Conservation (phyloP, 306 rosid species). For the Cucurbita argyrosperma region DNA sequence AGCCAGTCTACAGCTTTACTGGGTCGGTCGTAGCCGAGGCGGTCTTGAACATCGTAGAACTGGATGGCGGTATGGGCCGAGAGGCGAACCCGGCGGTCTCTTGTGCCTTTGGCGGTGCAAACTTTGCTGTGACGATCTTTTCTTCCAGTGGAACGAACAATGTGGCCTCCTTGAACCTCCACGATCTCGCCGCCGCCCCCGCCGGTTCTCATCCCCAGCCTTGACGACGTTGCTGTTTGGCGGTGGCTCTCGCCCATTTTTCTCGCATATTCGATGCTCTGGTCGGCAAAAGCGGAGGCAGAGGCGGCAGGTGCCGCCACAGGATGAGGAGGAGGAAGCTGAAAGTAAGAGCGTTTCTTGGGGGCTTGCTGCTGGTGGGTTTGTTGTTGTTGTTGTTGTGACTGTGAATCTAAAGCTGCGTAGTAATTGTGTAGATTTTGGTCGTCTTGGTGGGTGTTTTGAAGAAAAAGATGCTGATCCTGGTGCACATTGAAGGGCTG, state of each 20-base stretch:
- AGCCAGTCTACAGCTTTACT: slow-evolving; percentile 16
- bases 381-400: background rate
- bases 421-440: slow-evolving; percentile 2
- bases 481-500: slow-evolving; percentile 4
- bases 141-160: slow-evolving; percentile 13
- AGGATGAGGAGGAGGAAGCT: slow-evolving; percentile 5
- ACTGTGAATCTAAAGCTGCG: slow-evolving; percentile 1
- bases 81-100: slow-evolving; percentile 17
- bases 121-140: slow-evolving; percentile 19
- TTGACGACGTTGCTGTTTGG: slow-evolving; percentile 2
- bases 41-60: slow-evolving; percentile 18
- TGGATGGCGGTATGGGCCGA: slow-evolving; percentile 13
- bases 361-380: background rate
- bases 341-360: slow-evolving; percentile 4
- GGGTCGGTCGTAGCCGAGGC: slow-evolving; percentile 17
- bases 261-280: slow-evolving; percentile 16
- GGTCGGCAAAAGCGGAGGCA: slow-evolving; percentile 2
- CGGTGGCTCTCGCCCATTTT: slow-evolving; percentile 12
- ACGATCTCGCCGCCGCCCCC: slow-evolving; percentile 13
- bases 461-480: slow-evolving; percentile 11
- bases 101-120: slow-evolving; percentile 14
- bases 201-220: slow-evolving; percentile 8
- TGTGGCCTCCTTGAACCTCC: slow-evolving; percentile 19
- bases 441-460: background rate
- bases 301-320: slow-evolving; percentile 1